These are phyloP conservation scores for Sphenostylis stenocarpa DNA, from an alignment of 306 rosid species.

Conservation along the genomic window DNA sequence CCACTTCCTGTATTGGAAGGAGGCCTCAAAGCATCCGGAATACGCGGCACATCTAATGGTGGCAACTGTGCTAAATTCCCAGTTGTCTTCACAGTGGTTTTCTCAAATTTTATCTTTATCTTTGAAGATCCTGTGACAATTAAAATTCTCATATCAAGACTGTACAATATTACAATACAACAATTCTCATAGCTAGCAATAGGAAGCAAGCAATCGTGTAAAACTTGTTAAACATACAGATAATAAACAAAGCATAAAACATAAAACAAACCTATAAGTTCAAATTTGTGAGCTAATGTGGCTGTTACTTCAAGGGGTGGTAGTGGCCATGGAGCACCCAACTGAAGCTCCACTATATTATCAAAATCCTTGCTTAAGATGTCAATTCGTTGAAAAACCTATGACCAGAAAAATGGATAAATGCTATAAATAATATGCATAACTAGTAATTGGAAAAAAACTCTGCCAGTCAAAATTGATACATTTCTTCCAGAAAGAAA, in stretches of 20 bases:
- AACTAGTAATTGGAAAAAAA: no score
- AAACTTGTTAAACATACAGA: neutral
- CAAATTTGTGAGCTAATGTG: conserved; percentile 96
- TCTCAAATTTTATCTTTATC: conserved; percentile 73
- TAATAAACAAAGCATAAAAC: neutral
- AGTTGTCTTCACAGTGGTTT: conserved; percentile 75
- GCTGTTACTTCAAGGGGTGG: conserved; percentile 75
- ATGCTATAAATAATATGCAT: neutral
- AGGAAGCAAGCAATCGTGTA: neutral
- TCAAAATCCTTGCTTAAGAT: conserved; percentile 82
- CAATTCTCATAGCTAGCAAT: conserved; percentile 4
- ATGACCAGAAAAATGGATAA: conserved; percentile 6
- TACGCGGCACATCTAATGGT: conserved; percentile 71
- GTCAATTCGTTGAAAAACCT: conserved; percentile 96
- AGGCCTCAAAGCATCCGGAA: conserved; percentile 84
- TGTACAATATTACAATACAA: neutral
- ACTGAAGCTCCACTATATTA: conserved; percentile 79
- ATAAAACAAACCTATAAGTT: conserved; percentile 65
- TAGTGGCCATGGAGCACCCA: conserved; percentile 94
- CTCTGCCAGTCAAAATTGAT: no score
- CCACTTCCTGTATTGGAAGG: conserved; percentile 69
- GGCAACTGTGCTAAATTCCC: conserved; percentile 91
- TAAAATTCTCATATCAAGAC: neutral
- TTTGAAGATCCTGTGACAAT: conserved; percentile 60
- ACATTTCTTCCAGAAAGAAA: no score